Conservation (phyloP, 2,329 filamentous ascomycete species). For the Fusarium ramigenum region DNA sequence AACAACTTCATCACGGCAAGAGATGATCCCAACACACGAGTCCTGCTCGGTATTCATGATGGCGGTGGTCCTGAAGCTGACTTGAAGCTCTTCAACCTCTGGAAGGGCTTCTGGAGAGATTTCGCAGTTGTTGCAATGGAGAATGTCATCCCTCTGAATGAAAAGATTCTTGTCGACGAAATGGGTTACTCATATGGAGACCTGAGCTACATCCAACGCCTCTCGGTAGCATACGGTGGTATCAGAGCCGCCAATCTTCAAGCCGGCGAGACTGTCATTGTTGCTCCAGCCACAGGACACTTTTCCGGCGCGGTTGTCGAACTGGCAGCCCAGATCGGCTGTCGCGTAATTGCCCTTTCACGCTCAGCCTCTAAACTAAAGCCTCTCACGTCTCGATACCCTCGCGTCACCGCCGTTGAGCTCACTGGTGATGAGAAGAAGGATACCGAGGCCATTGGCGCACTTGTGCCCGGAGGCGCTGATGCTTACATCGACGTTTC, state of each 20-base stretch:
- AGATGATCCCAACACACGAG: conserved; percentile 16
- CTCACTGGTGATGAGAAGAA: conserved; percentile 14
- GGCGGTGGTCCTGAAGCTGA: not conserved
- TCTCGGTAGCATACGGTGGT: conserved; percentile 25
- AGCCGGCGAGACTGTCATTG: conserved; percentile 22
- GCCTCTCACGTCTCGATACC: conserved; percentile 5
- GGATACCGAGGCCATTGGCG: not conserved
- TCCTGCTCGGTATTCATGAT: conserved; percentile 20
- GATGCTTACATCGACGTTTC: conserved; percentile 33
- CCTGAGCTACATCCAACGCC: conserved; percentile 27
- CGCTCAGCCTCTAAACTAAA: conserved; percentile 9
- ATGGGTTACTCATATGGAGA: conserved; percentile 30
- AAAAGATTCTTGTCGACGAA: not conserved
- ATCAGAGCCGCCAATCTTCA: conserved; percentile 4
- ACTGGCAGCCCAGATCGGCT: conserved; percentile 27
- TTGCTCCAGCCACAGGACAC: conserved; percentile 27
- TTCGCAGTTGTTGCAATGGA: conserved; percentile 3
- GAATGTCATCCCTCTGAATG: conserved; percentile 16
- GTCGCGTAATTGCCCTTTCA: conserved; percentile 27
- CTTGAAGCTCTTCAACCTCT: conserved; percentile 19
- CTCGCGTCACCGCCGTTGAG: conserved; percentile 1
- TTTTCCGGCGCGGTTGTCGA: conserved; percentile 31
- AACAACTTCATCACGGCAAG: conserved; percentile 14
- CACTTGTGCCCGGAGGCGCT: not conserved
- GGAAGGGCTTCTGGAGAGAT: conserved; percentile 27